Evolutionary conservation across 1,284 basidiomycete genomes (phyloP), one percentile per base, ranked within the genome.

Genomic region (Cutaneotrichosporon mucoides): DNA sequence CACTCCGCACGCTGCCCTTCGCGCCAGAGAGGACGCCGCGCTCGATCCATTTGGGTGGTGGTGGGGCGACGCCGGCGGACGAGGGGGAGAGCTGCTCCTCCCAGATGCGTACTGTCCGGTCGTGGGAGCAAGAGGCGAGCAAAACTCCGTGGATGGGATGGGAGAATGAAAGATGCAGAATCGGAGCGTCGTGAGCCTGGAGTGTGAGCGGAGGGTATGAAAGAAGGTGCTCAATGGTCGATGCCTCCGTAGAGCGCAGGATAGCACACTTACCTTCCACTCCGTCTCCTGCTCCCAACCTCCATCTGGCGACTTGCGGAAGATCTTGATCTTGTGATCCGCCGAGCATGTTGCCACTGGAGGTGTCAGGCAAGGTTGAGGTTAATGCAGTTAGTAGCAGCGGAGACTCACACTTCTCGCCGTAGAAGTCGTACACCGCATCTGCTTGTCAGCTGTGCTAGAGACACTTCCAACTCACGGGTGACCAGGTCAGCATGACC

Each of bases 101-200:
- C 91, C 91, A 95, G 15, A 95, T 84, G 76, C 92, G 88, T 57
- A 92, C 88, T 0, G 88, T 89, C 13, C 92, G 84, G 76, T 96
- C 92, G 69, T 91, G 91, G 1, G 88, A 91, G 6, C 85, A 85
- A 0, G 88, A 90, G 0, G 90, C 90, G 56, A 95, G 81, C 56
- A 95, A 83, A 1, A 85, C 84, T 9, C 91, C 92, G 65, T 91
- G 92, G 73, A 92, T 86, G 6, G 92, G 91, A 71, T 93, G 90
- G 2, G 90, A 89, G 87, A 91, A 95, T 56, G 84, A 84, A n/a
- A 94, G 69, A 73, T 84, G 86, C 7, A 90, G 84, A 43, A 93
- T 82, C 0, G 91, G 85, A 9, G 91, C 91, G 68, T 92, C 90
- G 75, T 94, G 92, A 12, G 92, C 92, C 89, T 93, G 71, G 50